Evolutionary conservation across 192 early-diverging fungal species (phyloP), one percentile per base, ranked within the genome.

Genomic region (Entomortierella parvispora): DNA sequence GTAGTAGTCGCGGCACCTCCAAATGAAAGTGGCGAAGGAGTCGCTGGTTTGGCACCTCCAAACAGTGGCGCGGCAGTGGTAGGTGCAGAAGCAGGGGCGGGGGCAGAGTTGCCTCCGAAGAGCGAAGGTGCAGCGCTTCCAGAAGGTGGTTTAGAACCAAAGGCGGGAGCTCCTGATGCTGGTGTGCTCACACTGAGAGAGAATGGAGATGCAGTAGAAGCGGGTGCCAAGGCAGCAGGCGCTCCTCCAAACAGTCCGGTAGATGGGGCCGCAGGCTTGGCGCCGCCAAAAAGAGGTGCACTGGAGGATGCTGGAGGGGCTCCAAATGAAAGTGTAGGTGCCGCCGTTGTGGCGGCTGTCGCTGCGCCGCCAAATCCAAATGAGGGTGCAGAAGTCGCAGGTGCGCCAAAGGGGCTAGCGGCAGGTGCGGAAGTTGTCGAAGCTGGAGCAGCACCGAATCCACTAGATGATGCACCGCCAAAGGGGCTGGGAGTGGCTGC

Each of bases 131-230:
- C 52, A 14, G 52, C 53, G 12, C 52, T 29, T 33, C 40, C 29
- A 18, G 65, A 26, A 11, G 67, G 40, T 17, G 67, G 67, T 29
- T 69, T 69, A 14, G 48, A 11, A 33, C 31, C 67, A 29, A 69
- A 69, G 7, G 52, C 40, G 7, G 67, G 23, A 17, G 5, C 43
- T 18, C 42, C 50, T 40, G 65, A 45, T 51, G 65, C 54, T 25
- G 81, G 17, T 42, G 77, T 56, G 25, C 29, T 64, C 23, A 68
- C 53, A 23, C 33, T 59, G 28, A 47, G 46, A 22, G 62, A 58
- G 46, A 84, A 68, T 10, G 70, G 58, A 52, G 70, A 66, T 22
- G 64, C 40, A 29, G 71, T 65, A 26, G 68, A 31, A 14, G 76
- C 52, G 7, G 69, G 45, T 31, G 56, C 33, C 15, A 50, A n/a